Percentiles rank a stretch among this genome's conserved stretches.
Evolutionary conservation across 495 filamentous ascomycete species (phyloP).

Genomic region (Penicillium bialowiezense): DNA sequence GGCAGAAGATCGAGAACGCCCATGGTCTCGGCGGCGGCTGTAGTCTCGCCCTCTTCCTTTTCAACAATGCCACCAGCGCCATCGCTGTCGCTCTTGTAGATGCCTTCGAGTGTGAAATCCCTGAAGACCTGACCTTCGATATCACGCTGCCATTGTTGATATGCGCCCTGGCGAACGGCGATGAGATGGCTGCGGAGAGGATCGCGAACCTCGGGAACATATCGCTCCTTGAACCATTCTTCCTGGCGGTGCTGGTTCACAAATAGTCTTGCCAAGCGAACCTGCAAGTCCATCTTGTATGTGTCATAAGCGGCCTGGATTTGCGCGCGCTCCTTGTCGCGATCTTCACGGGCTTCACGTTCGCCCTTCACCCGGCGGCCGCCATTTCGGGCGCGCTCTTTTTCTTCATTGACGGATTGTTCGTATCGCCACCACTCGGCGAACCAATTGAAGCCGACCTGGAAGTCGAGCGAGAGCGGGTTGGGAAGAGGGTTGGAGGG

Average conservation of each 20-base stretch:
- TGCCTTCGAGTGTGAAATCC: slow-evolving; percentile 91
- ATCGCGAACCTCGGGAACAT: slow-evolving; percentile 76
- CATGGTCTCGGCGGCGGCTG: slow-evolving; percentile 84
- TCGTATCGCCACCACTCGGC: slow-evolving; percentile 95
- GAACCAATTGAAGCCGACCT: slow-evolving; percentile 95
- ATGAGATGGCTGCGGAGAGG: slow-evolving; percentile 64
- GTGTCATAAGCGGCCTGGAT: slow-evolving; percentile 90
- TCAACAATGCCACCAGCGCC: slow-evolving; percentile 82
- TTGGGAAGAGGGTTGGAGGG: slow-evolving; percentile 73
- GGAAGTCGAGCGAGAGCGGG: slow-evolving; percentile 80
- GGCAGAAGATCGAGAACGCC: slow-evolving; percentile 88
- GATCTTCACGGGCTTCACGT: slow-evolving; percentile 77
- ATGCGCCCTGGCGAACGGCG: slow-evolving; percentile 70
- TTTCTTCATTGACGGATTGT: slow-evolving; percentile 81
- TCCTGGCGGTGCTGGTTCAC: slow-evolving; percentile 88
- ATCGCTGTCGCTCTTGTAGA: slow-evolving; percentile 90
- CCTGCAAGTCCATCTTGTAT: slow-evolving; percentile 92
- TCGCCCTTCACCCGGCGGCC: slow-evolving; percentile 71
- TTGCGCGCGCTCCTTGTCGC: slow-evolving; percentile 80
- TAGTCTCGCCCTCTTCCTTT: slow-evolving; percentile 92
- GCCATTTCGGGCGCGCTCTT: slow-evolving; percentile 72
- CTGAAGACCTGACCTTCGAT: slow-evolving; percentile 81
- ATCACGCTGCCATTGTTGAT: slow-evolving; percentile 81
- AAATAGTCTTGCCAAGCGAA: slow-evolving; percentile 84
- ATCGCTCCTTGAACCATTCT: slow-evolving; percentile 97